A percentile compares a stretch with the other conserved stretches of the same genome.
These are phyloP conservation scores for Lactifluus hygrophoroides DNA, from an alignment of 768 basidiomycete species.

Conservation along the genomic window DNA sequence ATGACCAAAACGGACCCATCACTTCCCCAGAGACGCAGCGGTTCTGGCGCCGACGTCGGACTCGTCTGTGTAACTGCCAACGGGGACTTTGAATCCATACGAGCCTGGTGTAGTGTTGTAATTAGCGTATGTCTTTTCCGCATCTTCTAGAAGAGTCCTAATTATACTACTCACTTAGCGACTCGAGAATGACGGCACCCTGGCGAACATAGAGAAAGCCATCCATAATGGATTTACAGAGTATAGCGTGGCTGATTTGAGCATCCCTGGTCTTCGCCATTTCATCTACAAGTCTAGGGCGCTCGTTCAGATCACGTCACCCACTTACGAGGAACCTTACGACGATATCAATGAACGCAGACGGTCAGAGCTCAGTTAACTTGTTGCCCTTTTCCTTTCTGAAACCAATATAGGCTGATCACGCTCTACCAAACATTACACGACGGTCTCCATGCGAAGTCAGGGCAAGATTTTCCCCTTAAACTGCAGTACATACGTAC, in stretches of 20 bases:
- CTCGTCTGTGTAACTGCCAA: constrained; percentile 77
- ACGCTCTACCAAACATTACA: constrained; percentile 85
- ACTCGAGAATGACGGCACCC: constrained; percentile 50
- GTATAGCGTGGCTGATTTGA: constrained; percentile 64
- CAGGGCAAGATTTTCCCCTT: constrained; percentile 68
- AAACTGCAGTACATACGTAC: constrained; percentile 86
- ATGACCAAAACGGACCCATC: background rate
- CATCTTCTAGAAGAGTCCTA: background rate
- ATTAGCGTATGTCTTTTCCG: constrained; percentile 37
- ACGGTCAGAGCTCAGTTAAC: constrained; percentile 36
- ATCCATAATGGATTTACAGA: constrained; percentile 44
- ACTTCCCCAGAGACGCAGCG: background rate
- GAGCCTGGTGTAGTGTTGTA: constrained; percentile 65
- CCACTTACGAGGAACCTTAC: constrained; percentile 83
- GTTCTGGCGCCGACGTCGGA: constrained; percentile 29
- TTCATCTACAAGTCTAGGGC: constrained; percentile 90
- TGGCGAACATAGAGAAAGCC: constrained; percentile 41
- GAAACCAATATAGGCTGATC: constrained; percentile 45
- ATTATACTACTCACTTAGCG: constrained; percentile 35
- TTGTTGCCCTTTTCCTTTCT: constrained; percentile 13
- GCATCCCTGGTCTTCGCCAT: constrained; percentile 87
- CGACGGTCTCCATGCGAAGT: constrained; percentile 85
- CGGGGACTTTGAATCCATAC: constrained; percentile 77
- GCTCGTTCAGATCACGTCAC: constrained; percentile 83
- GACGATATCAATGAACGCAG: constrained; percentile 48